Evolutionary conservation across 495 filamentous ascomycete genomes (phyloP).

Genomic region (Oleoguttula mirabilis): DNA sequence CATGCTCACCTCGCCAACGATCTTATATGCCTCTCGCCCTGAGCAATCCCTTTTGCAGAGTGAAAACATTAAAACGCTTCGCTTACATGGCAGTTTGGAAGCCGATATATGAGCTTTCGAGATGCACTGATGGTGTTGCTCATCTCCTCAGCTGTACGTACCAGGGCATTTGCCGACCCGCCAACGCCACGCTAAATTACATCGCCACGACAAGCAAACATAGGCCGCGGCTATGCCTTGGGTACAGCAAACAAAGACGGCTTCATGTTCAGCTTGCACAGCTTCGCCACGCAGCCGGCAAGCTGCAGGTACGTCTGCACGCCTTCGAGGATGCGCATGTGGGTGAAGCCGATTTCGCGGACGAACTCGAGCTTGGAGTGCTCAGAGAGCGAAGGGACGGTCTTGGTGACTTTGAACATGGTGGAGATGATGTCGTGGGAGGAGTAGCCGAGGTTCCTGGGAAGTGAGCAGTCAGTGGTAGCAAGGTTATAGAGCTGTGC

Average conservation of each 20-base stretch:
- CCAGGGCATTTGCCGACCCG: too few species aligned
- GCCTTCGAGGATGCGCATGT: conserved; percentile 96
- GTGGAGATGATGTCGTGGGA: conserved; percentile 96
- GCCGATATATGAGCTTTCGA: too few species aligned
- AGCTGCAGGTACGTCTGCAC: conserved; percentile 91
- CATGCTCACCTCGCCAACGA: too few species aligned
- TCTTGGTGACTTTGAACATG: conserved; percentile 98
- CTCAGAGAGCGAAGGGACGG: conserved; percentile 76
- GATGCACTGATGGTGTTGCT: too few species aligned
- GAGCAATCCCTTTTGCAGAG: too few species aligned
- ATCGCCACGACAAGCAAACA: background rate
- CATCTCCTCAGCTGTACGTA: too few species aligned
- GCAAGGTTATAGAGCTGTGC: background rate
- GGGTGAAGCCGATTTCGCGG: conserved; percentile 95
- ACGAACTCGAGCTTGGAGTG: conserved; percentile 93
- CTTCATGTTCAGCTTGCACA: conserved; percentile 93
- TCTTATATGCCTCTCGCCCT: too few species aligned
- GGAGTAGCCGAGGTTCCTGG: conserved; percentile 71
- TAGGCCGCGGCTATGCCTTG: conserved; percentile 4
- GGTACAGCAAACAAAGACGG: conserved; percentile 63
- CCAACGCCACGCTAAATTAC: conserved; percentile 17
- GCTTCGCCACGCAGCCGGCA: conserved; percentile 75
- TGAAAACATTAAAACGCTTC: too few species aligned
- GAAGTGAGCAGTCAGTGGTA: background rate
- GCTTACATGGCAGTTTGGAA: too few species aligned